Evolutionary conservation across 768 basidiomycete species (phyloP).

Genomic region (Pilatotrama ljubarskyi): DNA sequence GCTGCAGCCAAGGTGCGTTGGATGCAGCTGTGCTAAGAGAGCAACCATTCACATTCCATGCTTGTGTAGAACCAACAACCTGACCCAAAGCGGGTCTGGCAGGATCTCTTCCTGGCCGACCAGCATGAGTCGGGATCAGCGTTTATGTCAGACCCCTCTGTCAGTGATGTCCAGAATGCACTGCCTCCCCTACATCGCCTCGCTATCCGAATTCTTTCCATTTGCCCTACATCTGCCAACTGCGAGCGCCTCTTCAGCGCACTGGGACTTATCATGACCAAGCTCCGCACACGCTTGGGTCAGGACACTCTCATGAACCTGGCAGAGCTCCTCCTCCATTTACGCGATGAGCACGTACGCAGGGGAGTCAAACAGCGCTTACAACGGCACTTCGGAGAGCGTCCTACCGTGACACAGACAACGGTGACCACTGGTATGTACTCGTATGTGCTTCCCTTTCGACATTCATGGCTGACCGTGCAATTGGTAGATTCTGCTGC

Average conservation of each 20-base stretch:
- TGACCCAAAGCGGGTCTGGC: not conserved
- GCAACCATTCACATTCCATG: too few species aligned
- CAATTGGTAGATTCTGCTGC: too few species aligned
- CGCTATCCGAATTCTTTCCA: not conserved
- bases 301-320: constrained; percentile 3
- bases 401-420: not conserved
- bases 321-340: not conserved
- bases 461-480: too few species aligned
- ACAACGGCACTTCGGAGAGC: not conserved
- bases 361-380: not conserved
- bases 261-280: not conserved
- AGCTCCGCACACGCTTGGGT: not conserved
- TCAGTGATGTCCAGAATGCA: too few species aligned
- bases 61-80: not conserved
- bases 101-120: not conserved
- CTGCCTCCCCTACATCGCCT: not conserved
- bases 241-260: not conserved
- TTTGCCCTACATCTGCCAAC: not conserved
- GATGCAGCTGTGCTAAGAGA: not conserved
- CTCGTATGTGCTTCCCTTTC: not conserved
- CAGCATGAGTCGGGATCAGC: too few species aligned
- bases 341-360: not conserved
- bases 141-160: not conserved
- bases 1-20: not conserved
- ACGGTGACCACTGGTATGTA: not conserved